These are phyloP conservation scores for Daldinia vernicosa DNA, from an alignment of 495 filamentous ascomycete genomes.

Conservation along the genomic window DNA sequence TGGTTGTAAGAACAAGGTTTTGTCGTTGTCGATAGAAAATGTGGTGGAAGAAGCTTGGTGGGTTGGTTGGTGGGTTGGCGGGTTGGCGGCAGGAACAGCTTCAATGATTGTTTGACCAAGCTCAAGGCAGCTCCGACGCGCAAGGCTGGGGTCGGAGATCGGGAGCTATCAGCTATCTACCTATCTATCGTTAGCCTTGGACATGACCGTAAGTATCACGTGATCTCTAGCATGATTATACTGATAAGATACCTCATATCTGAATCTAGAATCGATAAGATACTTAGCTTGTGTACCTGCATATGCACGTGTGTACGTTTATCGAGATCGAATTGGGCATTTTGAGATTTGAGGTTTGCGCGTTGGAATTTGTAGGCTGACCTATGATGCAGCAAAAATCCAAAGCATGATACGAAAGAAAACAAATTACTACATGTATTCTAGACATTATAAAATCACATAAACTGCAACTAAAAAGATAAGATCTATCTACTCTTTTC, in stretches of 20 bases:
- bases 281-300: constrained; percentile 2
- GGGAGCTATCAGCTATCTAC: too few species aligned
- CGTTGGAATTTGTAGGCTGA: neutral
- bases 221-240: neutral
- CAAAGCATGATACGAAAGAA: too few species aligned
- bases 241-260: neutral
- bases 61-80: constrained; percentile 1
- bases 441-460: neutral
- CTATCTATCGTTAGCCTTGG: constrained; percentile 11
- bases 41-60: constrained; percentile 15
- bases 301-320: constrained; percentile 1
- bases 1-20: neutral
- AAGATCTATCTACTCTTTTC: neutral
- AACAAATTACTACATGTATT: neutral
- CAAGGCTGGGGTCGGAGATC: constrained; percentile 43
- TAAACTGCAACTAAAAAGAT: neutral
- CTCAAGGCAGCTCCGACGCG: constrained; percentile 61
- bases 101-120: constrained; percentile 41
- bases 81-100: constrained; percentile 15
- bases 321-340: neutral
- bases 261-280: neutral
- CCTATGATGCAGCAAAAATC: too few species aligned
- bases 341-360: neutral
- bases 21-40: constrained; percentile 6
- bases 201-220: neutral